phyloP scores from a whole-genome alignment of 1,139 yeast species.

The Spencermartinsiella ligniputridi region DNA sequence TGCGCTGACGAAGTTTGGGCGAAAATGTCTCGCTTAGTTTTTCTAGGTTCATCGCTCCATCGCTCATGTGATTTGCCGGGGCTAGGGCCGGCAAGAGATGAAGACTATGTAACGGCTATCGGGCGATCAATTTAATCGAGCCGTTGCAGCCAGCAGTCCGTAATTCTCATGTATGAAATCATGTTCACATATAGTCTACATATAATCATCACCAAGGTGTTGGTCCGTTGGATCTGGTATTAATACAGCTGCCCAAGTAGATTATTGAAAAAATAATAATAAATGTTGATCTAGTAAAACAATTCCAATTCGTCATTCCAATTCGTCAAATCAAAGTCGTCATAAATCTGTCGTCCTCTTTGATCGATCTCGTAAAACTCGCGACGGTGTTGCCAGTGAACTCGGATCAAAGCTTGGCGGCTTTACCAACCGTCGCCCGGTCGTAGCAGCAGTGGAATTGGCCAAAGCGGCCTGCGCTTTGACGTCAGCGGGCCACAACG shows the following conservation, averaged over 20 bases:
- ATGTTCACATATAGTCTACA: no score
- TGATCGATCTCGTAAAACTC: conserved; percentile 24
- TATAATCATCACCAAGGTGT: conserved; percentile 1
- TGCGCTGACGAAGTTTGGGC: no score
- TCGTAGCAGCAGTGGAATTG: conserved; percentile 15
- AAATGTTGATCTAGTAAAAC: no score
- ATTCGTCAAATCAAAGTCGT: no score
- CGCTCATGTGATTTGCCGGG: no score
- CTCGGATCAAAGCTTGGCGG: conserved; percentile 7
- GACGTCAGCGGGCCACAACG: conserved; percentile 54
- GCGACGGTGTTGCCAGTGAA: conserved; percentile 23
- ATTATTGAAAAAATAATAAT: neutral
- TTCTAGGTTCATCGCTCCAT: no score
- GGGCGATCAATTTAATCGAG: no score
- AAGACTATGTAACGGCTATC: no score
- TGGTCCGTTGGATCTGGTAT: neutral
- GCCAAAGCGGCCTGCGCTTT: conserved; percentile 19
- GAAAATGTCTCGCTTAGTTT: no score
- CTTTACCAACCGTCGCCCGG: conserved; percentile 13
- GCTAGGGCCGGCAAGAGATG: no score
- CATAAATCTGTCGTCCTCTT: no score
- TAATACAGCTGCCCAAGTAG: neutral
- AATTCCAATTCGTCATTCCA: no score
- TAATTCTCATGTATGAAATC: neutral
- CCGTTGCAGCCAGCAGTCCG: neutral